Base-by-base conservation (phyloP, 257 asterid species). In the Jasminum sambac region DNA sequence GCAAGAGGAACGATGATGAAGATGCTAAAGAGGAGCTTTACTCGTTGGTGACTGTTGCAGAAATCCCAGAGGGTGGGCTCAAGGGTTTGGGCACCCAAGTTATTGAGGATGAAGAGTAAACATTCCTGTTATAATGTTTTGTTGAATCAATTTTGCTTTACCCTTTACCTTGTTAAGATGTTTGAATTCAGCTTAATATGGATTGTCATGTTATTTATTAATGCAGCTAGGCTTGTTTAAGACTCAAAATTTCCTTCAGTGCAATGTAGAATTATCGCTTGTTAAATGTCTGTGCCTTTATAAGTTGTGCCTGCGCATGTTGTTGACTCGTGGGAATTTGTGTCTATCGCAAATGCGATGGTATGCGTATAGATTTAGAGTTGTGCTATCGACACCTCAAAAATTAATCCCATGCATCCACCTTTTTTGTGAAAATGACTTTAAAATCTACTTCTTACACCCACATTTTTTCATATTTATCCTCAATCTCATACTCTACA, bases 11-110 rank as follows among this genome's bases (percentile, higher is more conserved):
- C 2, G 94, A 87, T 0, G 91, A 89, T 8, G 96, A 87, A 80
- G 96, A 89, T 64, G 94, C 94, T 13, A 89, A 89, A 66, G 91
- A 89, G 85, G 94, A 89, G 68, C 90, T 87, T 26, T 87, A 84
- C 86, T 89, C 96, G 11, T 59, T 89, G 79, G 96, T 87, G 0
- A 84, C 94, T 9, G 94, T 87, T 63, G 83, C 88, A 0, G 85
- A 82, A 38, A 80, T 80, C 40, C 87, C 89, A 13, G 79, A 89
- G 0, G 92, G 86, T 16, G 88, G 96, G 10, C 76, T 89, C 77
- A 87, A 85, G 84, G 96, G 96, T 17, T 75, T 89, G 78, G 93
- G 93, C 67, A 89, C 96, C 67, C 82, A 82, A 73, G 83, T 85
- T 64, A 87, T 89, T n/a, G 95, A 88, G 0, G 94, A 87, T 16